Percentiles rank a stretch among this genome's conserved stretches.
These are phyloP conservation scores for Coelastrella sp. DNA, from an alignment of 139 green algal species.

Conservation along the genomic window DNA sequence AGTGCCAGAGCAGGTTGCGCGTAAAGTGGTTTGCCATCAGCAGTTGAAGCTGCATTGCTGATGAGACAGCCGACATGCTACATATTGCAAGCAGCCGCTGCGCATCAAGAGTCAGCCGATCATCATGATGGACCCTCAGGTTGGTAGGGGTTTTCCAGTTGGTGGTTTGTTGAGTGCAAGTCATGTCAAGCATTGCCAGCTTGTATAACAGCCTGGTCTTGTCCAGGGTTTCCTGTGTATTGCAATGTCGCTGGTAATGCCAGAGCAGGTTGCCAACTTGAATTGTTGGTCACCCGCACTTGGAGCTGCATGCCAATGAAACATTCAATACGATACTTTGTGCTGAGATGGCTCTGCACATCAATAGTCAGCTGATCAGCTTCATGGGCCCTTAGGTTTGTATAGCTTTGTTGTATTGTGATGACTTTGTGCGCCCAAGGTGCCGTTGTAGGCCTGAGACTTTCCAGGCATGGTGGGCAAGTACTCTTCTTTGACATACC, in stretches of 20 bases:
- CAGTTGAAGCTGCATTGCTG: constrained; percentile 57
- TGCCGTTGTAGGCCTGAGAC: no score
- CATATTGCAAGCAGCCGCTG: constrained; percentile 93
- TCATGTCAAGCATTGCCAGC: not conserved
- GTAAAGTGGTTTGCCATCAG: no score
- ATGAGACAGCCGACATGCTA: constrained; percentile 94
- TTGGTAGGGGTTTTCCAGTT: not conserved
- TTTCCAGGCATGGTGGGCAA: no score
- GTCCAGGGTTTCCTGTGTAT: no score
- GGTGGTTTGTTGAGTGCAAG: not conserved
- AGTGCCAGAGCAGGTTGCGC: no score
- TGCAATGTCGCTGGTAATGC: no score
- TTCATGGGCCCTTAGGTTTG: not conserved
- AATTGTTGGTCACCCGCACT: no score
- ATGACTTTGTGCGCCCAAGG: no score
- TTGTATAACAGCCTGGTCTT: no score
- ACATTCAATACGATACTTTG: constrained; percentile 94
- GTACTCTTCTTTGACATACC: no score
- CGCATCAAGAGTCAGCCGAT: constrained; percentile 75
- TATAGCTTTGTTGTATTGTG: no score
- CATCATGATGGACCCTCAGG: constrained; percentile 51
- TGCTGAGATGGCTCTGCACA: constrained; percentile 89
- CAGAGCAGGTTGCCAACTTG: no score
- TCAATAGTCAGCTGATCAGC: constrained; percentile 59
- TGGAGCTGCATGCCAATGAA: constrained; percentile 76